phyloP scores from a whole-genome alignment of 768 basidiomycete genomes.

The Hemileccinum rubropunctum region DNA sequence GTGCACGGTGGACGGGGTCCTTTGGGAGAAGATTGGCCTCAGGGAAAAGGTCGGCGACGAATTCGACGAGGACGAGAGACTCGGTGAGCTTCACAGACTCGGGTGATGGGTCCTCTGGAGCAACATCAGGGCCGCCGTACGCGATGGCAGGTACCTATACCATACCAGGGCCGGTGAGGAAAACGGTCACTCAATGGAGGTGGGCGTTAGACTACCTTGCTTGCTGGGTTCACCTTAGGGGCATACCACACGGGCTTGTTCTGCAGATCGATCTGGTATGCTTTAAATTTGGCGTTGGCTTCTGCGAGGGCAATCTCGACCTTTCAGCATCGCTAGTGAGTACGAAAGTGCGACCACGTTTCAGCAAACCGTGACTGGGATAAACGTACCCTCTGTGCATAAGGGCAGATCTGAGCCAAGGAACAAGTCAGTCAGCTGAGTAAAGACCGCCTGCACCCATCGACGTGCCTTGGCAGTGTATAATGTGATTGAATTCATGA shows the following conservation, averaged over 20 bases:
- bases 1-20: constrained; percentile 55
- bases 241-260: constrained; percentile 74
- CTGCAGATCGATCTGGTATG: constrained; percentile 55
- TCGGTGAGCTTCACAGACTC: constrained; percentile 62
- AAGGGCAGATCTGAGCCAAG: constrained; percentile 49
- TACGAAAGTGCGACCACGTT: too few species aligned
- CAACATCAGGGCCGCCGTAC: constrained; percentile 57
- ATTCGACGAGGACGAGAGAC: constrained; percentile 64
- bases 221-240: constrained; percentile 60
- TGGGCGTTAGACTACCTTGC: constrained; percentile 45
- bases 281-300: constrained; percentile 44
- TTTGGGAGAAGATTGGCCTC: constrained; percentile 47
- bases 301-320: constrained; percentile 63
- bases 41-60: constrained; percentile 60
- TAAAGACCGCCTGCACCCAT: too few species aligned
- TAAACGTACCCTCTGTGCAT: constrained; percentile 51
- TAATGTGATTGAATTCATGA: constrained; percentile 36
- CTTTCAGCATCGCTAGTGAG: constrained; percentile 26
- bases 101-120: constrained; percentile 55
- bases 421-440: background rate
- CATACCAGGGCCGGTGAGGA: background rate
- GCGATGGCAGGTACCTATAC: constrained; percentile 38
- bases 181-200: background rate
- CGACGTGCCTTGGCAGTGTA: constrained; percentile 45
- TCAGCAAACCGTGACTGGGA: too few species aligned